phyloP scores from a whole-genome alignment of 108 stramenopile species.

The Cyclotella cryptica region DNA sequence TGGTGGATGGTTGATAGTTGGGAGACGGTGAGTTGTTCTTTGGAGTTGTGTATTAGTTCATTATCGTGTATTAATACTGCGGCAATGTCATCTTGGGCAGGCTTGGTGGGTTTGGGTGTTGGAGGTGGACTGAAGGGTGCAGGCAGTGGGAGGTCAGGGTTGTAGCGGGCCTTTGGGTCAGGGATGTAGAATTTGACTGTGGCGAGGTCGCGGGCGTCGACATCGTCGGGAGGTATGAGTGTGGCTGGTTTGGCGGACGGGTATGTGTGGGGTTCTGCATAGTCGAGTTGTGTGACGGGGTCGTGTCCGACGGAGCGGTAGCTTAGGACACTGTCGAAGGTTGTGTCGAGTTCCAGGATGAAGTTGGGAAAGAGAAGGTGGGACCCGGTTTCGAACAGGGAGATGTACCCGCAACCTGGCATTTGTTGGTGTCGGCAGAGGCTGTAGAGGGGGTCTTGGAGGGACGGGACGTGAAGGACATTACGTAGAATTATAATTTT shows the following conservation, averaged over 20 bases:
- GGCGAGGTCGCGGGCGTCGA: too few relatives aligned
- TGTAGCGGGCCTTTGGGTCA: background rate
- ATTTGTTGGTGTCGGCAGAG: too few relatives aligned
- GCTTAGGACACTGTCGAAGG: slow-evolving; percentile 6
- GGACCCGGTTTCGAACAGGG: too few relatives aligned
- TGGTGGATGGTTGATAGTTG: background rate
- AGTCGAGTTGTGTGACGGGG: background rate
- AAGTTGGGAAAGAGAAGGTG: slow-evolving; percentile 27
- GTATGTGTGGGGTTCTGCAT: background rate
- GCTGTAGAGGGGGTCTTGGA: slow-evolving; percentile 25
- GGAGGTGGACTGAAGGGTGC: background rate
- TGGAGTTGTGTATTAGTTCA: background rate
- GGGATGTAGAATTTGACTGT: background rate
- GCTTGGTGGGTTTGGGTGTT: background rate
- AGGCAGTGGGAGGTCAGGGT: background rate
- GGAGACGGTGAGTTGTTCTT: background rate
- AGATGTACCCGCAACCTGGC: too few relatives aligned
- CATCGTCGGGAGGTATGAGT: background rate
- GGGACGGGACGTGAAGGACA: slow-evolving; percentile 27
- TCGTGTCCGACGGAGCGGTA: background rate
- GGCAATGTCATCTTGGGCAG: too few relatives aligned
- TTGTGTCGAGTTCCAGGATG: background rate
- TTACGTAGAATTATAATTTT: slow-evolving; percentile 16
- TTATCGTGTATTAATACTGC: background rate
- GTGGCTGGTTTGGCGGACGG: background rate